phyloP scores from a whole-genome alignment of 2,329 filamentous ascomycete species.

The Fonsecaea pedrosoi region DNA sequence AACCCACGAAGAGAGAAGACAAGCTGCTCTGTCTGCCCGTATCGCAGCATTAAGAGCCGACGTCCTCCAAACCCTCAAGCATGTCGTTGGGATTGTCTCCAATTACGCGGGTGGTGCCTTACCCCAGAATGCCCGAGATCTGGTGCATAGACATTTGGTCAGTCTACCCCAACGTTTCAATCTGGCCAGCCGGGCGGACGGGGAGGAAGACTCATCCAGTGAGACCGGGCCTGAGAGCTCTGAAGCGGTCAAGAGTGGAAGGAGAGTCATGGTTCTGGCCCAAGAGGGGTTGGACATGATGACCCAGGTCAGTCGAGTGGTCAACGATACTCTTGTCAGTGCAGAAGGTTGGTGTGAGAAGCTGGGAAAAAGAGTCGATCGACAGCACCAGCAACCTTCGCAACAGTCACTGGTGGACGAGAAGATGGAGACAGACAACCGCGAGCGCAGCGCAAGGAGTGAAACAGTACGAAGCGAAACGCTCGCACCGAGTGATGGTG shows the following conservation, averaged over 20 bases:
- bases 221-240: constrained; percentile 43
- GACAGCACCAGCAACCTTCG: constrained; percentile 21
- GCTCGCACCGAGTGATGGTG: constrained; percentile 9
- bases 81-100: constrained; percentile 82
- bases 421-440: constrained; percentile 19
- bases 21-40: constrained; percentile 61
- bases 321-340: constrained; percentile 86
- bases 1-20: constrained; percentile 50
- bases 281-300: constrained; percentile 95
- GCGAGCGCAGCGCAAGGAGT: constrained; percentile 10
- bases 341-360: constrained; percentile 91
- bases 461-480: constrained; percentile 21
- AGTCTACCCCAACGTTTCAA: constrained; percentile 84
- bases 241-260: constrained; percentile 65
- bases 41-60: constrained; percentile 74
- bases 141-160: constrained; percentile 83
- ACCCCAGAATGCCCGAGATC: constrained; percentile 81
- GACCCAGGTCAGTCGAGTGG: constrained; percentile 82
- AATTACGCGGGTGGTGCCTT: constrained; percentile 90
- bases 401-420: constrained; percentile 10
- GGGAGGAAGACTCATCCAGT: constrained; percentile 54
- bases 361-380: constrained; percentile 62
- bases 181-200: constrained; percentile 65
- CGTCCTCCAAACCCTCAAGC: constrained; percentile 78
- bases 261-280: constrained; percentile 82